Conservation (phyloP, 345 rosid species). For the rapeseed (Brassica napus) region Da-Ae NC_063437.1:15163001-15163500, state of each 20-base stretch:
- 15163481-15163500: neutral
- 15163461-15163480: neutral
- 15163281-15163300: slow-evolving; percentile 41
- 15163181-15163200: neutral
- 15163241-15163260: slow-evolving; percentile 13
- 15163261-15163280: slow-evolving; percentile 25
- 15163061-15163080: neutral
- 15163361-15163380: slow-evolving; percentile 33
- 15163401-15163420: slow-evolving; percentile 4
- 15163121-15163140: neutral
- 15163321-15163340: slow-evolving; percentile 43
- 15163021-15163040: too few species aligned
- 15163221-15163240: neutral
- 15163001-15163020: neutral
- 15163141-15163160: neutral
- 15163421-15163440: slow-evolving; percentile 20
- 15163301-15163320: slow-evolving; percentile 28
- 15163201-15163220: neutral
- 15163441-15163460: slow-evolving; percentile 27
- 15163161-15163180: neutral
- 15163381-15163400: slow-evolving; percentile 27
- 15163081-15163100: neutral
- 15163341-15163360: slow-evolving; percentile 38
- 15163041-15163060: neutral
- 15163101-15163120: neutral